Conservation (phyloP, 2,329 filamentous ascomycete genomes). For the Calonectria naviculata region DNA sequence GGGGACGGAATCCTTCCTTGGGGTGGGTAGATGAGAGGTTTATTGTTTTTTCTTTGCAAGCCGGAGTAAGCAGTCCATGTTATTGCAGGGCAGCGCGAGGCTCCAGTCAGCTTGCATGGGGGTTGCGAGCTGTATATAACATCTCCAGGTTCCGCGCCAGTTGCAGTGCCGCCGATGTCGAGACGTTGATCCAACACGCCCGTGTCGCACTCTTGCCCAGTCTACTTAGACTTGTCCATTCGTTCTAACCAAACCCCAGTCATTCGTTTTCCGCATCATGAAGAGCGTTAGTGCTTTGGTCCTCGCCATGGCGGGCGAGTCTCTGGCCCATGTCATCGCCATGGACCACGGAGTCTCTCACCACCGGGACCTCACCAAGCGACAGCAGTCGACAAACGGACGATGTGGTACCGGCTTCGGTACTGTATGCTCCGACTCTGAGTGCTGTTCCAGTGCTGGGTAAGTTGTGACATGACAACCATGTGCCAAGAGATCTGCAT, state of each 20-base stretch:
- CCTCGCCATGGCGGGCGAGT: constrained; percentile 11
- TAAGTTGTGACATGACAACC: constrained; percentile 32
- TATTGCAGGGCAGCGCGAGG: background rate
- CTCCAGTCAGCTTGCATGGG: background rate
- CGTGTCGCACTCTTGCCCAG: background rate
- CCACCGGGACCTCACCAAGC: constrained; percentile 19
- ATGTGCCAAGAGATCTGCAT: background rate
- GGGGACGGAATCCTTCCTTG: background rate
- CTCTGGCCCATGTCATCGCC: background rate
- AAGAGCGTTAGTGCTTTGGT: constrained; percentile 17
- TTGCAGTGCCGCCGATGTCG: background rate
- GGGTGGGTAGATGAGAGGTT: background rate
- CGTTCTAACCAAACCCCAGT: constrained; percentile 29
- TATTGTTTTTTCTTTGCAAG: background rate
- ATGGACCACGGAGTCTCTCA: background rate
- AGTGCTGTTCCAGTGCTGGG: constrained; percentile 58
- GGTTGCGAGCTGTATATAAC: constrained; percentile 1
- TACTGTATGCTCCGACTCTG: constrained; percentile 45
- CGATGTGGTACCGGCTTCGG: constrained; percentile 54
- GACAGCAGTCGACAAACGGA: constrained; percentile 48
- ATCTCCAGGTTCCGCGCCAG: background rate
- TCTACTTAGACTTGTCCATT: constrained; percentile 26
- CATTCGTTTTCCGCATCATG: constrained; percentile 33
- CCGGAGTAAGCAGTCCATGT: background rate
- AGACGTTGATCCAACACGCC: background rate